A percentile compares a stretch with the other conserved stretches of the same genome.
Conservation (phyloP, 495 filamentous ascomycete genomes). For the Podospora anserina region DNA sequence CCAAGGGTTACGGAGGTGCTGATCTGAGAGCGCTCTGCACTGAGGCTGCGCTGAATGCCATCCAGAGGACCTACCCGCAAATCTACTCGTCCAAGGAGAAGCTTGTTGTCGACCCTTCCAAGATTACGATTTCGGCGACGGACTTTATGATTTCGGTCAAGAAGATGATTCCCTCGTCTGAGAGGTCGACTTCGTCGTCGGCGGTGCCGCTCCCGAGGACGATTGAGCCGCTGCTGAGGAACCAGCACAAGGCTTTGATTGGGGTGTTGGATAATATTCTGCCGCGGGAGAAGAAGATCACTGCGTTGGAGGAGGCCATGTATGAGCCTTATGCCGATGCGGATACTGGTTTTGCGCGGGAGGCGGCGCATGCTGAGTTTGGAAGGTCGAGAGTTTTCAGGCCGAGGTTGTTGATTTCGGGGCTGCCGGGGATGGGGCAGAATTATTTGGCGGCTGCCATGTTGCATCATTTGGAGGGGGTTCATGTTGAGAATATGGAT, state of each 20-base stretch:
- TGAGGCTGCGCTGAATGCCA: conserved; percentile 96
- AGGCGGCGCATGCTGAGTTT: conserved; percentile 86
- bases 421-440: conserved; percentile 85
- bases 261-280: conserved; percentile 69
- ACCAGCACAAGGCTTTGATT: conserved; percentile 65
- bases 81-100: conserved; percentile 92
- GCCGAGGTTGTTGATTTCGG: conserved; percentile 77
- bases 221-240: conserved; percentile 77
- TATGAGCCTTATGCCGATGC: conserved; percentile 79
- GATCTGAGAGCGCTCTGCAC: conserved; percentile 93
- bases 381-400: conserved; percentile 85
- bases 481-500: conserved; percentile 95
- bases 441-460: conserved; percentile 84
- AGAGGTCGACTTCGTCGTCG: conserved; percentile 77
- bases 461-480: conserved; percentile 82
- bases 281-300: conserved; percentile 76
- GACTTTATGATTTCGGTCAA: conserved; percentile 97
- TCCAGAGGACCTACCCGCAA: conserved; percentile 92
- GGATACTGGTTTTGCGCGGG: conserved; percentile 74
- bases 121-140: conserved; percentile 78
- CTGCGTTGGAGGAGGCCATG: conserved; percentile 89
- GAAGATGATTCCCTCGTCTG: conserved; percentile 92
- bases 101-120: conserved; percentile 78
- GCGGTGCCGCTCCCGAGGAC: conserved; percentile 71
- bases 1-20: conserved; percentile 95